A percentile compares a stretch with the other conserved stretches of the same genome.
Evolutionary conservation across 2,329 filamentous ascomycete genomes (phyloP).

Genomic region (Aureobasidium leucospermi): DNA sequence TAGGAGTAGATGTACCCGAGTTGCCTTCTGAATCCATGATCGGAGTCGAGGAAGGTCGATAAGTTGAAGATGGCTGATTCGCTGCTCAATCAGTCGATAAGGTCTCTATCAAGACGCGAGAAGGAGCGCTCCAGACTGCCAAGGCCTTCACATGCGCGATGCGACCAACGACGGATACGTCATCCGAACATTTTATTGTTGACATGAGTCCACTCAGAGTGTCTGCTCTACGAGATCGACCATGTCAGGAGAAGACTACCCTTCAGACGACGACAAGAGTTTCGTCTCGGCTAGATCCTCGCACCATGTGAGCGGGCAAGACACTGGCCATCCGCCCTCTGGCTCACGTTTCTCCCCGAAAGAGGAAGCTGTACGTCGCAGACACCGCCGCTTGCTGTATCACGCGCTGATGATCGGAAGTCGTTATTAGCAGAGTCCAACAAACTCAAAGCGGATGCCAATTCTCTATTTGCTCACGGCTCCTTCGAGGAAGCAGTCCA

Average conservation of each 20-base stretch:
- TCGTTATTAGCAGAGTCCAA: slow-evolving; percentile 64
- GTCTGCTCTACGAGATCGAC: not conserved
- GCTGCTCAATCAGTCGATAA: not conserved
- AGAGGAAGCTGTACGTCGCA: slow-evolving; percentile 34
- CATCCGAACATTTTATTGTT: slow-evolving; percentile 1
- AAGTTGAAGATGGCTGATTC: not conserved
- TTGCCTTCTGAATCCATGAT: slow-evolving; percentile 15
- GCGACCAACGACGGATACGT: not conserved
- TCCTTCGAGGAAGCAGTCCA: slow-evolving; percentile 72
- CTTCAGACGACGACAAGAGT: slow-evolving; percentile 14
- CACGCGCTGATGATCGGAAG: slow-evolving; percentile 33
- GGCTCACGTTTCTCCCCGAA: slow-evolving; percentile 31
- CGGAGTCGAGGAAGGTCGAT: not conserved
- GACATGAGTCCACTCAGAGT: not conserved
- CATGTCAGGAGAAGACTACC: slow-evolving; percentile 13
- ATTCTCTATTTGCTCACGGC: slow-evolving; percentile 65
- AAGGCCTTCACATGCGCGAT: slow-evolving; percentile 10
- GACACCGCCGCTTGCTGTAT: not conserved
- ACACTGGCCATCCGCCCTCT: no score
- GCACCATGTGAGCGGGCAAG: not conserved
- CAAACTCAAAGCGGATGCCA: slow-evolving; percentile 66
- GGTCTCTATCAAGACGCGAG: not conserved
- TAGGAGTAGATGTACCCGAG: slow-evolving; percentile 21
- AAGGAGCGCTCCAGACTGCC: not conserved
- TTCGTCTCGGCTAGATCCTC: slow-evolving; percentile 13